Base-by-base conservation (phyloP, 306 rosid species). In the Citrullus mucosospermus region DNA sequence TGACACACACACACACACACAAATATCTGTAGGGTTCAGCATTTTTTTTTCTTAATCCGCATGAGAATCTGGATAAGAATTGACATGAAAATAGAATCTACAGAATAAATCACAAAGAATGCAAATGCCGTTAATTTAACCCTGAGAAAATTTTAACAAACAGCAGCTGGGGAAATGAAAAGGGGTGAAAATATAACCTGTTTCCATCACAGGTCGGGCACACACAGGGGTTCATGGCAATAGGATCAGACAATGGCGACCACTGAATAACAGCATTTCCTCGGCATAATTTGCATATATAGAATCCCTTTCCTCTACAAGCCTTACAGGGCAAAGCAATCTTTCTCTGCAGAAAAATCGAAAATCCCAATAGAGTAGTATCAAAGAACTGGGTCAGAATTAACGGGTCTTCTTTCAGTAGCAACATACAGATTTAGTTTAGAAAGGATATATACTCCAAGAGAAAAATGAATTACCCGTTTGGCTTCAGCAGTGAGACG, bases 201-300 rank as follows among this genome's bases (percentile, higher is more conserved):
- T 91, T 91, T 63, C 99, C 97, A 25, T 96, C 99, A 44, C 98
- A 96, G 55, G 99, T 91, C 30, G 97, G 97, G 82, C 99, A 96
- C 61, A 92, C 85, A 63, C 98, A 96, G 0, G 99, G 98, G 82
- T 92, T 96, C 76, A 96, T 88, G 79, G 93, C 97, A 78, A 96
- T 60, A 16, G 99, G 99, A 78, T 90, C 99, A 30, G 75, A 87
- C 91, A 93, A 80, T 6, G 98, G 95, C 16, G 98, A 93, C 98
- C 98, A 93, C 56, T 89, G 61, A 65, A 92, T 83, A 53, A 88
- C 88, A 14, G 92, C 83, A 61, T 92, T 92, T 55, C 97, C 97
- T 32, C 84, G 72, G 85, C 99, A 95, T 53, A 95, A 71, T 85
- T 88, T 95, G 92, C 99, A 95, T 22, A 90, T 82, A 62, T 90